Evolutionary conservation across 768 basidiomycete genomes (phyloP).

Genomic region (Russula dissimulans): DNA sequence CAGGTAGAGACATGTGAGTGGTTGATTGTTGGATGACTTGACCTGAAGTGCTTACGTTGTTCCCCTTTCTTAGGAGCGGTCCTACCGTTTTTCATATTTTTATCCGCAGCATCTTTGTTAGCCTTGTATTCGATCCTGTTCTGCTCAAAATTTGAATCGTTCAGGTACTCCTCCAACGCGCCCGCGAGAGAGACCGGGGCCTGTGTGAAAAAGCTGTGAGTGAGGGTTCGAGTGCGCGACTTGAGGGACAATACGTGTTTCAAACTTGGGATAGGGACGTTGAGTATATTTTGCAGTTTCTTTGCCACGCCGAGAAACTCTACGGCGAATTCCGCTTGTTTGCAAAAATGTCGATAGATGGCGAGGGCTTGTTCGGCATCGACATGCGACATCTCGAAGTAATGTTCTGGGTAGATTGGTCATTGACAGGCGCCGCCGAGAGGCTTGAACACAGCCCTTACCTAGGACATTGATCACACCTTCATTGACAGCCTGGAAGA

Average conservation of each 20-base stretch:
- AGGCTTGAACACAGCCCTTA: conserved; percentile 32
- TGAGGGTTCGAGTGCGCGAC: background rate
- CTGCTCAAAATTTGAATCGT: conserved; percentile 94
- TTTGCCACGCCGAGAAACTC: conserved; percentile 88
- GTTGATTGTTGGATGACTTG: background rate
- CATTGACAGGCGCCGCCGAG: conserved; percentile 19
- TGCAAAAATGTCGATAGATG: conserved; percentile 92
- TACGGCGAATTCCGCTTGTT: conserved; percentile 85
- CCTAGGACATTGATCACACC: conserved; percentile 80
- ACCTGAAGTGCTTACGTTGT: conserved; percentile 25
- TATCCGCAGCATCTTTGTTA: conserved; percentile 61
- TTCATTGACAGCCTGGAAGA: conserved; percentile 96
- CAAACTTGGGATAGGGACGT: conserved; percentile 88
- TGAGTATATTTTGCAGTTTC: conserved; percentile 87
- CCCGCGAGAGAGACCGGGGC: conserved; percentile 92
- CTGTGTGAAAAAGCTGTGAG: conserved; percentile 30
- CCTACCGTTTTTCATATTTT: conserved; percentile 23
- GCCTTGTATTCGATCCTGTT: conserved; percentile 88
- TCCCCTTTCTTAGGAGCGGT: conserved; percentile 19
- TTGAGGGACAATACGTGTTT: conserved; percentile 56
- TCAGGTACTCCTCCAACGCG: conserved; percentile 89
- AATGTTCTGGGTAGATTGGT: conserved; percentile 56
- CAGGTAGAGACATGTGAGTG: conserved; percentile 1
- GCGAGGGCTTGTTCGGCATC: conserved; percentile 78
- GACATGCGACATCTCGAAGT: conserved; percentile 96